phyloP scores from a whole-genome alignment of 331 rosid species.

The Erythrophleum ivorense region DNA sequence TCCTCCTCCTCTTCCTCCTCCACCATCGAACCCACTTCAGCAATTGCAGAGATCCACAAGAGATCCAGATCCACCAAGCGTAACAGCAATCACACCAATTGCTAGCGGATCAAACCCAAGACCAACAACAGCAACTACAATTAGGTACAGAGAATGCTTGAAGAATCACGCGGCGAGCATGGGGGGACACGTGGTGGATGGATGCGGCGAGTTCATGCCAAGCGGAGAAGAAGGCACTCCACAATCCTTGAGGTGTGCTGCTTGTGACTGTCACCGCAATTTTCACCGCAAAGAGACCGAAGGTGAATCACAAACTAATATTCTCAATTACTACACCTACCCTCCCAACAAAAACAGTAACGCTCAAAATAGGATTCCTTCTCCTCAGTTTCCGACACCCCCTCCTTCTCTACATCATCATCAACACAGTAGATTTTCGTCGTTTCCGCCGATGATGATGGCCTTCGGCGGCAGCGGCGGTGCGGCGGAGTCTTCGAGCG shows the following conservation, averaged over 20 bases:
- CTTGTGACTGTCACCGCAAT: slow-evolving; percentile 93
- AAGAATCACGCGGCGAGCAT: slow-evolving; percentile 90
- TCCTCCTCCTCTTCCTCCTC: slow-evolving; percentile 34
- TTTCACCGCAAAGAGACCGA: slow-evolving; percentile 79
- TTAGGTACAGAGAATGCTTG: slow-evolving; percentile 78
- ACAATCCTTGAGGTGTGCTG: slow-evolving; percentile 78
- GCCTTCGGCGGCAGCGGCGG: slow-evolving; percentile 72
- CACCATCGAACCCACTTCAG: slow-evolving; percentile 29
- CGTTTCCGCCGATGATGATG: slow-evolving; percentile 74
- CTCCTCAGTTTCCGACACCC: slow-evolving; percentile 39
- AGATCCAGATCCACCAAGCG: slow-evolving; percentile 58
- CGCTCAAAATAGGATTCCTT: slow-evolving; percentile 28
- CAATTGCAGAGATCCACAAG: slow-evolving; percentile 46
- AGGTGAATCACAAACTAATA: slow-evolving; percentile 42
- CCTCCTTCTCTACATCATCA: slow-evolving; percentile 43
- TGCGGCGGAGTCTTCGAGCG: slow-evolving; percentile 81
- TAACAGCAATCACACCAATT: slow-evolving; percentile 31
- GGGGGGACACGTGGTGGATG: slow-evolving; percentile 87
- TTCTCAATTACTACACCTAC: slow-evolving; percentile 34
- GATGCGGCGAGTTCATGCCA: slow-evolving; percentile 98
- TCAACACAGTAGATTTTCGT: slow-evolving; percentile 42
- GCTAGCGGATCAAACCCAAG: slow-evolving; percentile 38
- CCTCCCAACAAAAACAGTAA: slow-evolving; percentile 39
- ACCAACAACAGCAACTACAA: background rate
- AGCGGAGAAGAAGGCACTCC: slow-evolving; percentile 66